Base-by-base conservation (phyloP, 1,284 basidiomycete species). In the Moesziomyces aphidis region DNA sequence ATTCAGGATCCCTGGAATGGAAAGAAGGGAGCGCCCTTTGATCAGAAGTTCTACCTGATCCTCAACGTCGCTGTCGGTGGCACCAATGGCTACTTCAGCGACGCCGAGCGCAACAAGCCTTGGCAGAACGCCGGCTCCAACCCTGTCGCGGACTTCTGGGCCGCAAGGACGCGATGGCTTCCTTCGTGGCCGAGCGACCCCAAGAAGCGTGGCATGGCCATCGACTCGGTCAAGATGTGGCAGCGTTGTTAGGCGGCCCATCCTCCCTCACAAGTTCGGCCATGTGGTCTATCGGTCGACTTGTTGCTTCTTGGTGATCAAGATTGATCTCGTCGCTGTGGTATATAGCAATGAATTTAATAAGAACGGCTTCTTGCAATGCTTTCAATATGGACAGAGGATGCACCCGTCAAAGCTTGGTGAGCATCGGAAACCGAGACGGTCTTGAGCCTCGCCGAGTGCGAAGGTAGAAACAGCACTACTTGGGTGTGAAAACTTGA, bases 31-130 rank as follows among this genome's bases (percentile, higher is more conserved):
- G 91, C 93, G n/a, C 93, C 93, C 5, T 95, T 94, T 82, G 93
- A 95, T 85, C 90, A 93, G 86, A 91, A 88, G 17, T 95, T 94
- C 86, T 94, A 93, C 85, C 86, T 95, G 48, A 90, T 93, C 75
- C 85, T 95, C 79, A 88, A 92, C 83, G 88, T 94, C 55, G 92
- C 91, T 15, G 91, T 90, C 24, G 93, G 93, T 5, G 91, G 92
- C 10, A 94, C 62, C 52, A 59, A 65, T 34, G 62, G 93, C 23
- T 94, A 91, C 91, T 95, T 95, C 89, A 52, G 46, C 13, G 60
- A 72, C 24, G 15, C 91, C 19, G 92, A 94, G 81, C 48, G 59
- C 24, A 58, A 73, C 55, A 95, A 94, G 86, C 90, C 62, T 21
- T 64, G 62, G 62, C 55, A 64, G 24, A 64, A 64, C 24, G 55